Percentiles rank a stretch among this genome's conserved stretches.
Evolutionary conservation across 495 filamentous ascomycete species (phyloP).

Genomic region (Chaetomium cochliodes): DNA sequence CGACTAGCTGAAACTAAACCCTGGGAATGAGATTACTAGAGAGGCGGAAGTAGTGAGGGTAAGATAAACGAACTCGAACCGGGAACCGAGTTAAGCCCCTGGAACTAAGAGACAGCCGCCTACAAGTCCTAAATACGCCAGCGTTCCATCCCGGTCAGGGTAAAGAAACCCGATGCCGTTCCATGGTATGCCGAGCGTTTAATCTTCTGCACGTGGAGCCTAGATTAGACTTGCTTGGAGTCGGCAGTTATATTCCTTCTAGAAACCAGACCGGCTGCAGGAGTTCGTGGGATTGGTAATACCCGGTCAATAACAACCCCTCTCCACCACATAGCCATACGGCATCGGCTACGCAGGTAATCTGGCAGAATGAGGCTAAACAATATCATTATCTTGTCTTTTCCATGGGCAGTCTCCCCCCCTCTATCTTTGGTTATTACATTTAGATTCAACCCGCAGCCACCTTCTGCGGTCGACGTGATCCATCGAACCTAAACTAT

Average conservation of each 20-base stretch:
- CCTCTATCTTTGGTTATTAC: neutral
- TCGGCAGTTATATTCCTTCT: constrained; percentile 13
- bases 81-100: constrained; percentile 1
- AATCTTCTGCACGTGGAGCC: neutral
- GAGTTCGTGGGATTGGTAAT: neutral
- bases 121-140: constrained; percentile 1
- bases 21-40: neutral
- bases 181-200: neutral
- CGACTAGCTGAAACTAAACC: too few relatives aligned
- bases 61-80: neutral
- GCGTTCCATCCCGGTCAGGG: constrained; percentile 1
- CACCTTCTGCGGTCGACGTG: neutral
- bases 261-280: neutral
- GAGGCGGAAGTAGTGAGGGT: neutral
- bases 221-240: neutral
- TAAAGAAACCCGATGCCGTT: constrained; percentile 10
- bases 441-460: neutral
- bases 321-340: neutral
- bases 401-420: neutral
- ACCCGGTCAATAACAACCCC: constrained; percentile 8
- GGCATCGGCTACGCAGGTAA: constrained; percentile 7
- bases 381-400: neutral
- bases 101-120: neutral
- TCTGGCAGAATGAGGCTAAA: constrained; percentile 10
- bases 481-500: neutral